phyloP scores from a whole-genome alignment of 2,329 filamentous ascomycete species.

The Leptodontidium sp. region DNA sequence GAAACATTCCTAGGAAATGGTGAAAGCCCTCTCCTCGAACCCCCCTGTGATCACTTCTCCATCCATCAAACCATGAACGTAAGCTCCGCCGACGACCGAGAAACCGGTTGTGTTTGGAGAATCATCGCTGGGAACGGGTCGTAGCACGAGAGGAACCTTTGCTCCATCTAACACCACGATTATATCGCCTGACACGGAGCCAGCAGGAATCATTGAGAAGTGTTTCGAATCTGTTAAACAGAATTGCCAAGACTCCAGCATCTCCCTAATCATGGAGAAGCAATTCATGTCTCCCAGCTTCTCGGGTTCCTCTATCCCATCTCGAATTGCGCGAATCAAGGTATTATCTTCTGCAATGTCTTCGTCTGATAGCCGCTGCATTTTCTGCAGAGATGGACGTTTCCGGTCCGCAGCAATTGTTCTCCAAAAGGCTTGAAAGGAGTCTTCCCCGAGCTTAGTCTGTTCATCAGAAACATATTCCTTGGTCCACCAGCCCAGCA shows the following conservation, averaged over 20 bases:
- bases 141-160: not conserved
- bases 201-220: conserved; percentile 1
- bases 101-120: not conserved
- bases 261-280: not conserved
- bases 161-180: conserved; percentile 4
- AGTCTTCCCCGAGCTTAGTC: not conserved
- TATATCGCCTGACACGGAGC: not conserved
- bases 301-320: not conserved
- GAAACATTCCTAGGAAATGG: not conserved
- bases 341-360: not conserved
- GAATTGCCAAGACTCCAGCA: not conserved
- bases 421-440: conserved; percentile 10
- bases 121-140: not conserved
- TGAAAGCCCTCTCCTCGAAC: not conserved
- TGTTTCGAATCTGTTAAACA: conserved; percentile 5
- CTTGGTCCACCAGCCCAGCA: not conserved
- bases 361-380: not conserved
- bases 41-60: not conserved
- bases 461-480: not conserved
- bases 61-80: conserved; percentile 15
- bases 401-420: not conserved
- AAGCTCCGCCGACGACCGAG: not conserved
- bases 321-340: not conserved
- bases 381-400: not conserved
- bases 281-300: not conserved